phyloP scores from a whole-genome alignment of 495 filamentous ascomycete species.

The Cercophora samala region DNA sequence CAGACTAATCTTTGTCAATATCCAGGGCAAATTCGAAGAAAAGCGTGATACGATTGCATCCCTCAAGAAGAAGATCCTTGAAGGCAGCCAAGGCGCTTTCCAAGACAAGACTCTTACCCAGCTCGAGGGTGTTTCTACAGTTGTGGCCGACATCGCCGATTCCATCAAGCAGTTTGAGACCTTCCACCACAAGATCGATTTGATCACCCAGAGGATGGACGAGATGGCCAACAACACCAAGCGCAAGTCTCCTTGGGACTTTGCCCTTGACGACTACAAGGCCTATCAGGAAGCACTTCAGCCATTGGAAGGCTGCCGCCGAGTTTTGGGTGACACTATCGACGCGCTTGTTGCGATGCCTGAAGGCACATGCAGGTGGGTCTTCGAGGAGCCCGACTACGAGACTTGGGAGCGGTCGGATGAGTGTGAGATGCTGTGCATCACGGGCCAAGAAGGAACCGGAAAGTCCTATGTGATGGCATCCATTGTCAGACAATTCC shows the following conservation, averaged over 20 bases:
- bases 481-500: constrained; percentile 12
- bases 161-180: constrained; percentile 22
- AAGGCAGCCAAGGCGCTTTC: constrained; percentile 29
- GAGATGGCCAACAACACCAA: constrained; percentile 24
- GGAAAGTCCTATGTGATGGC: constrained; percentile 27
- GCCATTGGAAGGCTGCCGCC: constrained; percentile 9
- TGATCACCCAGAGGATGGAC: constrained; percentile 12
- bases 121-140: constrained; percentile 20
- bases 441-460: constrained; percentile 27
- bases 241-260: constrained; percentile 29
- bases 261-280: constrained; percentile 26
- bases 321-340: constrained; percentile 17
- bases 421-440: constrained; percentile 14
- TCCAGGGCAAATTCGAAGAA: constrained; percentile 23
- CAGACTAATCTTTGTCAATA: no score
- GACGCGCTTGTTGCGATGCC: constrained; percentile 22
- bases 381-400: constrained; percentile 18
- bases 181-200: constrained; percentile 22
- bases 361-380: constrained; percentile 25
- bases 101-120: constrained; percentile 29
- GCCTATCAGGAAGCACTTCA: constrained; percentile 14
- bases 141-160: constrained; percentile 19
- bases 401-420: constrained; percentile 11
- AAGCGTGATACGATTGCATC: constrained; percentile 22
- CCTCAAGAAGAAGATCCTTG: constrained; percentile 29